Base-by-base conservation (phyloP, 345 rosid genomes). In the Rhizophora apiculata region DNA sequence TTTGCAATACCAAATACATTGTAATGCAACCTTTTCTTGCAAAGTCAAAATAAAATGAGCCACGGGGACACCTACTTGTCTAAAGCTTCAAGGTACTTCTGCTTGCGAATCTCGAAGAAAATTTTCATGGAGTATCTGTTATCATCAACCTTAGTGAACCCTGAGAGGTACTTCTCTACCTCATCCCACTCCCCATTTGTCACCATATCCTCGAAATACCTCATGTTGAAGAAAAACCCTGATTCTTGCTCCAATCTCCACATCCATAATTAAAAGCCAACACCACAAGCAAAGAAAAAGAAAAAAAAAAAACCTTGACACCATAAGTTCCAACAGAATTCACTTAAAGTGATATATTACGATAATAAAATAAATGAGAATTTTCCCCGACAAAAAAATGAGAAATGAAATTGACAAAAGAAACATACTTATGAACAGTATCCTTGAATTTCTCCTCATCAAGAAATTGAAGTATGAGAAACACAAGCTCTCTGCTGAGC, bases 121-220 rank as follows among this genome's bases (percentile, higher is more conserved):
- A 89, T 87, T 83, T 89, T 89, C 93, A 82, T 91, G 0, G 97
- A 91, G 70, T 87, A 89, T 8, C 96, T 83, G 68, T 93, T 93
- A 73, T 93, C 98, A 68, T 93, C 98, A 20, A 93, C 96, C 81
- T 90, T 93, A 6, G 98, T 93, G 73, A 87, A 93, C 5, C 96
- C 96, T 57, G 86, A 85, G 39, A 92, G 73, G 72, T 92, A 92
- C 9, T 82, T 78, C 77, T 92, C 97, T 51, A 89, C 90, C 77
- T 92, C 93, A 62, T 86, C 93, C 97, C 97, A 92, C 68, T 89
- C 96, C 60, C 97, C 96, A 57, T 85, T 87, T 58, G 77, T 85
- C 71, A 92, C 88, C 76, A 80, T 79, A 73, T 89, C 96, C 77
- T 88, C 97, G 63, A 92, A 89, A 71, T 89, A 83, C 72, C 84